These are phyloP conservation scores for Pseudomonodictys pantanalensis DNA, from an alignment of 495 filamentous ascomycete genomes.

Conservation along the genomic window DNA sequence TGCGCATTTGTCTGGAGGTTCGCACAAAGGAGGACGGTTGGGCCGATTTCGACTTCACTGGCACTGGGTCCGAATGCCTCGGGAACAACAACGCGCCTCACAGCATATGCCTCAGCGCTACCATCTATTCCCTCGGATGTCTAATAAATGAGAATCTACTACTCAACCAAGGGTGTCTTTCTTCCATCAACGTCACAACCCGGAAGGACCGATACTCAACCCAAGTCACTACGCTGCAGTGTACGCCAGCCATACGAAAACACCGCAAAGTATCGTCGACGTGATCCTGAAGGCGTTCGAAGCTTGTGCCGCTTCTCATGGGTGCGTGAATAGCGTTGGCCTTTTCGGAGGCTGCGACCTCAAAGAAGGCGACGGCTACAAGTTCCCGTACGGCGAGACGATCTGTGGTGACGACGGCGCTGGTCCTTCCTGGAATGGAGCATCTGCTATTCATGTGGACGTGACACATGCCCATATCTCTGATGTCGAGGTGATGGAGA, in stretches of 20 bases:
- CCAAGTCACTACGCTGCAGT: conserved; percentile 86
- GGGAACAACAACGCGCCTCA: conserved; percentile 91
- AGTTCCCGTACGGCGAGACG: conserved; percentile 87
- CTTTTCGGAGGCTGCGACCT: conserved; percentile 66
- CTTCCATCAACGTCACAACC: conserved; percentile 78
- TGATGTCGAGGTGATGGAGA: conserved; percentile 87
- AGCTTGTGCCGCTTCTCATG: conserved; percentile 85
- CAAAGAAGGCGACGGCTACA: conserved; percentile 42
- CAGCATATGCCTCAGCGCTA: conserved; percentile 87
- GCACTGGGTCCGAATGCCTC: conserved; percentile 88
- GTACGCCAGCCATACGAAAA: conserved; percentile 91
- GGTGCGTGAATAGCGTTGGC: conserved; percentile 85
- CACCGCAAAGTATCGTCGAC: conserved; percentile 83
- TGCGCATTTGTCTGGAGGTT: conserved; percentile 76
- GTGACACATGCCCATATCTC: conserved; percentile 99
- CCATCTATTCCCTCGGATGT: conserved; percentile 91
- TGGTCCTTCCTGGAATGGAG: conserved; percentile 79
- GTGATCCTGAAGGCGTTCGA: conserved; percentile 87
- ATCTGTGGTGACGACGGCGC: conserved; percentile 91
- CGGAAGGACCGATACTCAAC: conserved; percentile 74
- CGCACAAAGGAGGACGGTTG: conserved; percentile 78
- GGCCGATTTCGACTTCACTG: conserved; percentile 83
- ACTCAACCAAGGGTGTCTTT: conserved; percentile 93
- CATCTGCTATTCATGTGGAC: conserved; percentile 84
- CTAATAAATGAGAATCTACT: conserved; percentile 91